These are phyloP conservation scores for Verticillium albo-atrum DNA, from an alignment of 2,329 filamentous ascomycete genomes.

Conservation along the genomic window DNA sequence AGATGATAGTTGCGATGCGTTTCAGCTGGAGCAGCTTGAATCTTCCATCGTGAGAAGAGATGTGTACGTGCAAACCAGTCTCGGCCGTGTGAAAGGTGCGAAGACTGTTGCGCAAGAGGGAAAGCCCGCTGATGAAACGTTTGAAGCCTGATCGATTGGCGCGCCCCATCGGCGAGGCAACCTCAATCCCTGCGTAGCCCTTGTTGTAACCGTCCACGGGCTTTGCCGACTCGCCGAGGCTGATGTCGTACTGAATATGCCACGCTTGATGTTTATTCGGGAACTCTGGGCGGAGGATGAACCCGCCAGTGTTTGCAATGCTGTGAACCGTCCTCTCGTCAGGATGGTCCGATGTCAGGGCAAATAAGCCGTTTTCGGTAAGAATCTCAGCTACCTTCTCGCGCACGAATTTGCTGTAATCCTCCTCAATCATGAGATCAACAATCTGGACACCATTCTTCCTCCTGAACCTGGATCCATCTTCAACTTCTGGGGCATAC, in stretches of 20 bases:
- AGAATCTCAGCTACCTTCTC: background rate
- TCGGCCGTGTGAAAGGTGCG: background rate
- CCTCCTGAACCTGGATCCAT: too few relatives aligned
- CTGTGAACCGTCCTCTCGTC: background rate
- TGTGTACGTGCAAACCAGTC: conserved; percentile 7
- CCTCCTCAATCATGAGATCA: background rate
- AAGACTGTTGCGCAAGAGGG: background rate
- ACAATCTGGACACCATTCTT: too few relatives aligned
- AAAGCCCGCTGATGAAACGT: background rate
- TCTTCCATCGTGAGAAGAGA: background rate
- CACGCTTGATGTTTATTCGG: background rate
- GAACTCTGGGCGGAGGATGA: background rate
- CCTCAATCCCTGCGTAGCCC: conserved; percentile 3
- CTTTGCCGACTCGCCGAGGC: background rate
- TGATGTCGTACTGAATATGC: conserved; percentile 1
- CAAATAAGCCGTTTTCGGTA: background rate
- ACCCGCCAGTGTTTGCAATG: background rate
- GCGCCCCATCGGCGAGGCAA: conserved; percentile 4
- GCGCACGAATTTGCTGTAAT: background rate
- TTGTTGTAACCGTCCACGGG: conserved; percentile 1
- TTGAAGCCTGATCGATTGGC: background rate
- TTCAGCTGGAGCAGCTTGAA: conserved; percentile 3
- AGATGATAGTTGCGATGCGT: conserved; percentile 1
- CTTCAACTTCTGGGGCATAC: too few relatives aligned
- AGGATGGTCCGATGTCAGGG: background rate